Evolutionary conservation across 2,329 filamentous ascomycete species (phyloP).

Genomic region (Hymenoscyphus fructigenus): DNA sequence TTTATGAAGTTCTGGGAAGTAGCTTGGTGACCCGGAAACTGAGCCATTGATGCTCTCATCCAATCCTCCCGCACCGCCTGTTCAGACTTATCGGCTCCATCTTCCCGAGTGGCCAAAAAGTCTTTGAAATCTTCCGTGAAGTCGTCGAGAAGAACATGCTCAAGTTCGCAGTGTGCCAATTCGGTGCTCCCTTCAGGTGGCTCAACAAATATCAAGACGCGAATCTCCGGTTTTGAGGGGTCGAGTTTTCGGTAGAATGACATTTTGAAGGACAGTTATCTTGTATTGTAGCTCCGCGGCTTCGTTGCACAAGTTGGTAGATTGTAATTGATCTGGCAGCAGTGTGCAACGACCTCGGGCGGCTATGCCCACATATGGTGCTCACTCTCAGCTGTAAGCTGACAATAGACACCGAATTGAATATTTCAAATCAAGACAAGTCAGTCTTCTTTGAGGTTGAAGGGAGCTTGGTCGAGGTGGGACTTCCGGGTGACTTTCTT

Average conservation of each 20-base stretch:
- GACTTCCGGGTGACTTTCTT: too few relatives aligned
- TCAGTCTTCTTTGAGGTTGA: too few relatives aligned
- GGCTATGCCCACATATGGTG: too few relatives aligned
- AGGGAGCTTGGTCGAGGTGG: too few relatives aligned
- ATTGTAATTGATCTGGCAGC: neutral
- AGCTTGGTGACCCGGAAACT: neutral
- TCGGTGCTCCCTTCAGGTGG: neutral
- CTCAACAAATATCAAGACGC: constrained; percentile 10
- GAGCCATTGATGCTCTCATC: neutral
- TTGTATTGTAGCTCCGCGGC: neutral
- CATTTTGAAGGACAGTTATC: neutral
- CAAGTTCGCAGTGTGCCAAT: constrained; percentile 14
- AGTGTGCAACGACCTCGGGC: neutral
- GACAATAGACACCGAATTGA: too few relatives aligned
- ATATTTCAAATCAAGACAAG: too few relatives aligned
- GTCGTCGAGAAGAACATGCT: constrained; percentile 14
- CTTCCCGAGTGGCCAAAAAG: neutral
- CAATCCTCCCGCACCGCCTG: neutral
- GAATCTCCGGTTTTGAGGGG: constrained; percentile 6
- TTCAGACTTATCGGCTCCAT: neutral
- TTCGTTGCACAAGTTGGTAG: neutral
- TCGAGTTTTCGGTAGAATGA: constrained; percentile 11
- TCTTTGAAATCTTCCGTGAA: constrained; percentile 7
- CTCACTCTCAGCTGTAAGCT: neutral
- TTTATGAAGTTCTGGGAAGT: neutral